Percentiles rank a stretch among this genome's conserved stretches.
Conservation (phyloP, 257 asterid genomes). For the Fraxinus cuspidata region DNA sequence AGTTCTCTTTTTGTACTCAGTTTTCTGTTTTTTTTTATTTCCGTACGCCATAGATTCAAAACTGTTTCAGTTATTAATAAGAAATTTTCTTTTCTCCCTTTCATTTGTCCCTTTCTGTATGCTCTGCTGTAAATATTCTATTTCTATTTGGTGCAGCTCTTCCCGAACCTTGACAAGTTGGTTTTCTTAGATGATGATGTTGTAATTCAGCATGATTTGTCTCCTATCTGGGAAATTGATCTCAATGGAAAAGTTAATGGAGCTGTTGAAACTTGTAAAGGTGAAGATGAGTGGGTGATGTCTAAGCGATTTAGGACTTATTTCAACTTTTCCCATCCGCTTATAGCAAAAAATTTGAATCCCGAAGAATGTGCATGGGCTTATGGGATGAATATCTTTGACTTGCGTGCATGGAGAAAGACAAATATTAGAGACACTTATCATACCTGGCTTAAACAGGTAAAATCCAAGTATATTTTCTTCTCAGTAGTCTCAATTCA, state of each 20-base stretch:
- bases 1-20: not conserved
- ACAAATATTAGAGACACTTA: slow-evolving; percentile 76
- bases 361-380: slow-evolving; percentile 99
- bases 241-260: slow-evolving; percentile 90
- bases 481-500: slow-evolving; percentile 5
- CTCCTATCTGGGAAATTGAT: slow-evolving; percentile 82
- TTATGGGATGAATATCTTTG: slow-evolving; percentile 95
- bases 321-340: slow-evolving; percentile 96
- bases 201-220: slow-evolving; percentile 80
- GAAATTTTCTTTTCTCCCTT: not conserved
- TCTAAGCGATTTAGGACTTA: slow-evolving; percentile 81
- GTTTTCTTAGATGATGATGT: slow-evolving; percentile 94
- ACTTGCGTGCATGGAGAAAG: slow-evolving; percentile 76
- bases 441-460: slow-evolving; percentile 89
- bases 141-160: slow-evolving; percentile 63
- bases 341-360: slow-evolving; percentile 68
- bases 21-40: not conserved
- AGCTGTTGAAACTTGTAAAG: slow-evolving; percentile 95
- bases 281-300: slow-evolving; percentile 96
- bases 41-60: not conserved
- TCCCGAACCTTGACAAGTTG: slow-evolving; percentile 85
- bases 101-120: not conserved
- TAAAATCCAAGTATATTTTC: slow-evolving; percentile 24
- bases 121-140: not conserved
- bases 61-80: not conserved